These are phyloP conservation scores for Oropetium thomaeum DNA, from an alignment of 176 grass and related monocot genomes.

Conservation along the genomic window DNA sequence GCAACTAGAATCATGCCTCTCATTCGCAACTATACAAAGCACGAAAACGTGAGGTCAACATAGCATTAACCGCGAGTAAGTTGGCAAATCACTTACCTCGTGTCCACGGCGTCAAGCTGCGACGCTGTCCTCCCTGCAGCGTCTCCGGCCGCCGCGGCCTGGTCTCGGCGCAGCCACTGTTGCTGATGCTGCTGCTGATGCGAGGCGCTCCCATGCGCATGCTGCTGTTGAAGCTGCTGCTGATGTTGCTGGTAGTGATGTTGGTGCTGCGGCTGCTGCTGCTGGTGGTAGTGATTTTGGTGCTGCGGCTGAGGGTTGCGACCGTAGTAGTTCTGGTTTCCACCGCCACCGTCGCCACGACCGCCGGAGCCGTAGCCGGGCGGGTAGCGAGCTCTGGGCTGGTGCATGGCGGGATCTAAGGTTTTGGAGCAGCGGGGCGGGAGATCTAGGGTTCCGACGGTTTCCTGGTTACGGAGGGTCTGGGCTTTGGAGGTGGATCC, in stretches of 20 bases:
- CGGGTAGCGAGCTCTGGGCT: slow-evolving; percentile 36
- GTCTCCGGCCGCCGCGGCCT: slow-evolving; percentile 28
- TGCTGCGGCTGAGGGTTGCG: slow-evolving; percentile 28
- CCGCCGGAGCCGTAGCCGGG: slow-evolving; percentile 38
- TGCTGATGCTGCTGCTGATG: slow-evolving; percentile 44
- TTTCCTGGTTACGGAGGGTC: neutral
- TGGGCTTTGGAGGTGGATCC: slow-evolving; percentile 31
- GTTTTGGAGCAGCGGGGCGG: slow-evolving; percentile 27
- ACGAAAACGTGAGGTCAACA: neutral
- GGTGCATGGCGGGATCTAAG: slow-evolving; percentile 50
- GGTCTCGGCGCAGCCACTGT: slow-evolving; percentile 47
- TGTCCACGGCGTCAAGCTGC: slow-evolving; percentile 23
- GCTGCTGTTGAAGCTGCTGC: slow-evolving; percentile 16
- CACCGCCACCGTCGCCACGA: neutral
- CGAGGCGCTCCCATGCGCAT: slow-evolving; percentile 31
- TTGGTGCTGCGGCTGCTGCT: slow-evolving; percentile 9
- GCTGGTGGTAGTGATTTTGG: slow-evolving; percentile 13
- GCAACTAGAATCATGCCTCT: neutral
- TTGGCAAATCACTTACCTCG: slow-evolving; percentile 31
- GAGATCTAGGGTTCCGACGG: slow-evolving; percentile 49
- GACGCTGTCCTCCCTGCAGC: slow-evolving; percentile 3
- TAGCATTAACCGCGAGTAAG: neutral
- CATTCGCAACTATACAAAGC: neutral
- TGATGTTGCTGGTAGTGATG: neutral
- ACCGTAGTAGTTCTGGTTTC: slow-evolving; percentile 44